Evolutionary conservation across 805 yeast species (phyloP).

Genomic region (Yarrowia sp.): DNA sequence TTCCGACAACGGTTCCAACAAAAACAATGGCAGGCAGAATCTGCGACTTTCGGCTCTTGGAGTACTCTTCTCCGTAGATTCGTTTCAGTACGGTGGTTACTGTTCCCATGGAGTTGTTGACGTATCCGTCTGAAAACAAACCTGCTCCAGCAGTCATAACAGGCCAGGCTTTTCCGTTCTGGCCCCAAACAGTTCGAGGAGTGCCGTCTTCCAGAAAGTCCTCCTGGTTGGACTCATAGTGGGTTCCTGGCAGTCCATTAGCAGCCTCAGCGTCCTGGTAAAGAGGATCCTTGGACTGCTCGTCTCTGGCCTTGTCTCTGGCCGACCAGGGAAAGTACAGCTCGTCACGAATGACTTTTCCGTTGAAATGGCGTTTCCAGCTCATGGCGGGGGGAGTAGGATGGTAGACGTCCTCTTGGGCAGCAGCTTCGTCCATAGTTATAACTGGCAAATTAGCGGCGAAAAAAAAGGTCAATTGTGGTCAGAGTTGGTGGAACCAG

Average conservation of each 20-base stretch:
- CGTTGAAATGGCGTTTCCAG: conserved; percentile 22
- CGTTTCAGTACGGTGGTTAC: conserved; percentile 67
- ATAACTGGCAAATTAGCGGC: not conserved
- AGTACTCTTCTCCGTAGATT: conserved; percentile 63
- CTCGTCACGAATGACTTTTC: conserved; percentile 3
- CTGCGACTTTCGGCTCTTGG: conserved; percentile 63
- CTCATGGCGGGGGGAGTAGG: not conserved
- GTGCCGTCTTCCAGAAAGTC: conserved; percentile 8
- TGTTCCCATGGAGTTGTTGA: conserved; percentile 77
- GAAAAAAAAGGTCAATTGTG: not conserved
- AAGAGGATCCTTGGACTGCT: conserved; percentile 2
- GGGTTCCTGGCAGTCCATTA: conserved; percentile 1
- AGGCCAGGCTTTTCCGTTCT: conserved; percentile 48
- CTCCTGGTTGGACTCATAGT: not conserved
- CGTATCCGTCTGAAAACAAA: conserved; percentile 88
- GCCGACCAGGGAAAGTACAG: conserved; percentile 10
- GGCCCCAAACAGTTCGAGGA: conserved; percentile 13
- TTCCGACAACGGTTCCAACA: conserved; percentile 91
- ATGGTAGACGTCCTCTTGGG: not conserved
- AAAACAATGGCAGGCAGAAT: conserved; percentile 86
- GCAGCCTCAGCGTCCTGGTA: conserved; percentile 4
- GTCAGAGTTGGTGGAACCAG: not conserved
- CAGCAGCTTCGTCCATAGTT: not conserved
- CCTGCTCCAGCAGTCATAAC: conserved; percentile 88
- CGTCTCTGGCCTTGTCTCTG: not conserved